A percentile compares a stretch with the other conserved stretches of the same genome.
These are phyloP conservation scores for Gymnopilus dilepis DNA, from an alignment of 768 basidiomycete genomes.

Conservation along the genomic window DNA sequence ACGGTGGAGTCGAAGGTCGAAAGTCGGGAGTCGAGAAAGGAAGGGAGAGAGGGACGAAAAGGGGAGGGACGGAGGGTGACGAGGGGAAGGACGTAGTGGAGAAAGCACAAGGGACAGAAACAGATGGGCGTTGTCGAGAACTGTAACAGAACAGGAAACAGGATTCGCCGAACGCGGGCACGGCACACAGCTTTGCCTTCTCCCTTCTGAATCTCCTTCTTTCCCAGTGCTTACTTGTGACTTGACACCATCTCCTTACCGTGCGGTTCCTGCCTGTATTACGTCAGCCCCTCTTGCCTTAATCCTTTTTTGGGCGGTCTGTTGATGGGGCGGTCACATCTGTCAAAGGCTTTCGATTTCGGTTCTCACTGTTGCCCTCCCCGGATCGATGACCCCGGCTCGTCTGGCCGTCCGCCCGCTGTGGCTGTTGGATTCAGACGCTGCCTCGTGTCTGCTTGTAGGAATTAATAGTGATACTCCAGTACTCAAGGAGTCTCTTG, in stretches of 20 bases:
- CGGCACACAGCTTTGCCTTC: neutral
- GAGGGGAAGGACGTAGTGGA: neutral
- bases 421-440: neutral
- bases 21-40: too few relatives aligned
- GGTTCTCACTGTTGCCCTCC: neutral
- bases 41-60: neutral
- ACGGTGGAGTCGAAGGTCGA: too few relatives aligned
- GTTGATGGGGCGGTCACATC: conserved; percentile 1
- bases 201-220: too few relatives aligned
- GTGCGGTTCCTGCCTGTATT: conserved; percentile 14
- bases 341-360: neutral
- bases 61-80: too few relatives aligned
- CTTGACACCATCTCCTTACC: too few relatives aligned
- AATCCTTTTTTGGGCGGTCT: conserved; percentile 9
- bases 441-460: neutral
- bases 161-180: neutral
- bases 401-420: neutral
- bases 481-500: neutral
- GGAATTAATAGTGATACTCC: too few relatives aligned
- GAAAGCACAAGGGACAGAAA: neutral
- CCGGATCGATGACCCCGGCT: neutral
- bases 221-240: too few relatives aligned
- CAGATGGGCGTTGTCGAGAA: conserved; percentile 4
- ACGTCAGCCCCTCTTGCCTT: conserved; percentile 8
- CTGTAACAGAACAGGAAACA: too few relatives aligned